A percentile compares a stretch with the other conserved stretches of the same genome.
Conservation (phyloP, 176 grass and related monocot genomes). For the Aegilops tauschii region DNA sequence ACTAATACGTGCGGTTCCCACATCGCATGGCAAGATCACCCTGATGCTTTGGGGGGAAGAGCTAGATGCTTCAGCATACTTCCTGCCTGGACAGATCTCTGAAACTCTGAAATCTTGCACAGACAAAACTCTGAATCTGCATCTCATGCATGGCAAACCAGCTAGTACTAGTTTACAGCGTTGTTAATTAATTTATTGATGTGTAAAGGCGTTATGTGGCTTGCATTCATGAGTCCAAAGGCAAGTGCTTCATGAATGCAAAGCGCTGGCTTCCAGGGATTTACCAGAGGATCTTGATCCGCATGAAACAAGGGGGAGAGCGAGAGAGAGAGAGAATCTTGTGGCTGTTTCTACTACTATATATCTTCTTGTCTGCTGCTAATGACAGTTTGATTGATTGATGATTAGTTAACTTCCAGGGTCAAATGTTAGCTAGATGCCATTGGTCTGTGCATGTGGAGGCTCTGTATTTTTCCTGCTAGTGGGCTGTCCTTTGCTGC, state of each 20-base stretch:
- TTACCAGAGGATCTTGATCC: slow-evolving; percentile 31
- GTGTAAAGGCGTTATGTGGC: slow-evolving; percentile 38
- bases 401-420: slow-evolving; percentile 26
- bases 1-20: slow-evolving; percentile 34
- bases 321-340: slow-evolving; percentile 15
- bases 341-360: slow-evolving; percentile 7
- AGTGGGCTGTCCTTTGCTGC: slow-evolving; percentile 41
- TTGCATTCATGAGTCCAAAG: slow-evolving; percentile 51
- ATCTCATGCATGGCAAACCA: neutral
- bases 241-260: slow-evolving; percentile 17
- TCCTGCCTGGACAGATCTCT: slow-evolving; percentile 15
- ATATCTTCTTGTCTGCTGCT: slow-evolving; percentile 14
- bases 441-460: slow-evolving; percentile 39
- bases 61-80: slow-evolving; percentile 37
- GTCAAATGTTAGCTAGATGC: slow-evolving; percentile 32
- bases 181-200: slow-evolving; percentile 16
- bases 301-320: slow-evolving; percentile 14
- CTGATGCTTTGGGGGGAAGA: slow-evolving; percentile 25
- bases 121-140: slow-evolving; percentile 22
- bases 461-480: slow-evolving; percentile 34
- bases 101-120: neutral
- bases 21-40: slow-evolving; percentile 28
- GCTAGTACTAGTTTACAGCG: neutral
- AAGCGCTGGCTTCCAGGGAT: slow-evolving; percentile 34
- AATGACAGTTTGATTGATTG: slow-evolving; percentile 14